Evolutionary conservation across 2,329 filamentous ascomycete genomes (phyloP), one percentile per base, ranked within the genome.

Genomic region (Dryadomyces quercivorus): DNA sequence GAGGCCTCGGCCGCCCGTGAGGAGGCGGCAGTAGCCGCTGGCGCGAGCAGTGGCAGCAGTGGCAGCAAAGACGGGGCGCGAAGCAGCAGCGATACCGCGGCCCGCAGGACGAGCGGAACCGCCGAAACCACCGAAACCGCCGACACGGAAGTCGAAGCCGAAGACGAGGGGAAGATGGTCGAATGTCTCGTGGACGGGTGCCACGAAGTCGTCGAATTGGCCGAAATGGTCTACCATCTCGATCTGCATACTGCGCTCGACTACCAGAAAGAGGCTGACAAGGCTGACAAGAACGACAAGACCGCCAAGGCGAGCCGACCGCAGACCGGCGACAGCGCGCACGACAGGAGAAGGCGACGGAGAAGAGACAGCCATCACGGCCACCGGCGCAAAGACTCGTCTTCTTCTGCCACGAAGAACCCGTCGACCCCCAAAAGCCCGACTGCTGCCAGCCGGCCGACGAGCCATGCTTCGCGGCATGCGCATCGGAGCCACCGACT

Each of bases 131-230:
- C 36, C 36, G 36, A 40, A 12, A 40, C 36, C 36, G 36, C 10
- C 36, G 36, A 16, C 36, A 40, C 36, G 4, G 10, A 40, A 31
- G 26, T 40, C 10, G 36, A 36, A 6, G 6, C 6, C 34, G 12
- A 40, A 40, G 64, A 67, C 10, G 66, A 70, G 43, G 58, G 59
- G 8, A 56, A 68, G 16, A 81, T 80, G 61, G 68, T 73, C 21
- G 69, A 75, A 45, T 84, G 81, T 60, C 74, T 77, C 1, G 59
- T 75, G 38, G 73, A 77, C 16, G 75, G 73, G 21, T 87, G 84
- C 62, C 77, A 77, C 36, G 82, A 86, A 63, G 64, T 72, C n/a
- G 64, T 84, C 20, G 66, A 71, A 7, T 61, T 70, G 8, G 64
- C 69, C 16, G 78, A 84, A 60, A 67, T 85, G 40, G 72, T 78